Evolutionary conservation across 352 stramenopile species (phyloP).

Genomic region (Phytophthora uliginosa): DNA sequence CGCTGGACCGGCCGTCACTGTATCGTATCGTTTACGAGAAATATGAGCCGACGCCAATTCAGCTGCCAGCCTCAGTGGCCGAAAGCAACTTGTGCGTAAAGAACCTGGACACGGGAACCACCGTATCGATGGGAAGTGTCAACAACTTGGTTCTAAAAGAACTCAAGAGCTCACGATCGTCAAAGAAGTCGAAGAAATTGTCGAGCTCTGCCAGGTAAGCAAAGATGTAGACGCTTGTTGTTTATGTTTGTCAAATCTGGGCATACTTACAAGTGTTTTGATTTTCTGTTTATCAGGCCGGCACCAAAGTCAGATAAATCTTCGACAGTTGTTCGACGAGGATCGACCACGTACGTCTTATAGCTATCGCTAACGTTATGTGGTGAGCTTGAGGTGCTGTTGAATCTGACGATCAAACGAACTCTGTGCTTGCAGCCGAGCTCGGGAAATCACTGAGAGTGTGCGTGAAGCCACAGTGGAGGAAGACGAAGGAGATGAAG

Average conservation of each 20-base stretch:
- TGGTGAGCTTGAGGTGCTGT: neutral
- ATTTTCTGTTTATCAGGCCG: constrained; percentile 27
- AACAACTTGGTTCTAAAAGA: constrained; percentile 86
- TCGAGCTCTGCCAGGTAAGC: constrained; percentile 69
- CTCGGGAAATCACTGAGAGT: constrained; percentile 48
- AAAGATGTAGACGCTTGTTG: neutral
- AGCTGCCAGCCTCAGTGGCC: constrained; percentile 57
- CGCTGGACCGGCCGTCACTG: constrained; percentile 77
- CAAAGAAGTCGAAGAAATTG: constrained; percentile 64
- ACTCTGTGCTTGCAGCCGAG: constrained; percentile 37
- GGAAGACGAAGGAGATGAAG: constrained; percentile 51
- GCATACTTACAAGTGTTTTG: too few species aligned
- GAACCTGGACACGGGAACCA: constrained; percentile 86
- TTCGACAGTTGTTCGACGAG: constrained; percentile 46
- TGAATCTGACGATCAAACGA: neutral
- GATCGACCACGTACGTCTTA: constrained; percentile 76
- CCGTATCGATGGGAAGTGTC: constrained; percentile 76
- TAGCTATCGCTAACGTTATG: neutral
- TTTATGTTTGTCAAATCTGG: neutral
- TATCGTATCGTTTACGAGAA: constrained; percentile 92
- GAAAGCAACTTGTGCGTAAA: constrained; percentile 84
- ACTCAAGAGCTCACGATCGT: constrained; percentile 62
- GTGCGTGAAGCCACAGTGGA: constrained; percentile 51
- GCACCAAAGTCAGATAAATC: constrained; percentile 68
- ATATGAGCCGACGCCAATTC: constrained; percentile 80